Evolutionary conservation across 768 basidiomycete species (phyloP).

Genomic region (Macrocybe gigantea): DNA sequence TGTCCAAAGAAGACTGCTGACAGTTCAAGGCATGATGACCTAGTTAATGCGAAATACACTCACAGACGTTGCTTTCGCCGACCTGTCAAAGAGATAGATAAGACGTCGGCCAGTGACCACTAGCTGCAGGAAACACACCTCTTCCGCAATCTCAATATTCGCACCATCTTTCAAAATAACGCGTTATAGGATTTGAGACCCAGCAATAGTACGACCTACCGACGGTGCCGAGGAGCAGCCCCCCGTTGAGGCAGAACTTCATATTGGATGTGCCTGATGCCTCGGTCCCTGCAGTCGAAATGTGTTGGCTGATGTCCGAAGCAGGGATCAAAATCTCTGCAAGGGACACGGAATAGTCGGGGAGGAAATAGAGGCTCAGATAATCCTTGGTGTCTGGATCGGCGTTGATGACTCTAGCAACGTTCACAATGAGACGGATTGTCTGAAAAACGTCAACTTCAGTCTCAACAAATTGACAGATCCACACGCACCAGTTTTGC

Average conservation of each 20-base stretch:
- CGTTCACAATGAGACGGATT: slow-evolving; percentile 91
- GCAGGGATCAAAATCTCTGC: slow-evolving; percentile 88
- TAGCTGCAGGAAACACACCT: slow-evolving; percentile 25
- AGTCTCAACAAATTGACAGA: neutral
- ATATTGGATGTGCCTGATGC: slow-evolving; percentile 79
- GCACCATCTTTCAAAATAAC: slow-evolving; percentile 65
- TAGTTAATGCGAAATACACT: slow-evolving; percentile 25
- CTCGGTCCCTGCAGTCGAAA: slow-evolving; percentile 96
- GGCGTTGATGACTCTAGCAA: slow-evolving; percentile 70
- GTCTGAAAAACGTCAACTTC: slow-evolving; percentile 38
- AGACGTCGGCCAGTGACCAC: neutral
- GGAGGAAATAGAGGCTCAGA: slow-evolving; percentile 89
- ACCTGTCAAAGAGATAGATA: slow-evolving; percentile 26
- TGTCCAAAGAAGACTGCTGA: slow-evolving; percentile 82
- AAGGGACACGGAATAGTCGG: slow-evolving; percentile 87
- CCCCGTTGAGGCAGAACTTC: slow-evolving; percentile 91
- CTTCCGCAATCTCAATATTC: slow-evolving; percentile 95
- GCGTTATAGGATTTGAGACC: neutral
- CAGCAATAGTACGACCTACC: slow-evolving; percentile 26
- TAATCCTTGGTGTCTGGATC: slow-evolving; percentile 88
- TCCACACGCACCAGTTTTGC: slow-evolving; percentile 66
- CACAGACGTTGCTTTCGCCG: slow-evolving; percentile 88
- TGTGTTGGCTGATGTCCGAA: slow-evolving; percentile 92
- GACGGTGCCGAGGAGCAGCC: slow-evolving; percentile 81
- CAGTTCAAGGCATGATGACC: neutral